A percentile compares a stretch with the other conserved stretches of the same genome.
These are phyloP conservation scores for Botryosphaeria agaves DNA, from an alignment of 2,329 filamentous ascomycete genomes.

Conservation along the genomic window DNA sequence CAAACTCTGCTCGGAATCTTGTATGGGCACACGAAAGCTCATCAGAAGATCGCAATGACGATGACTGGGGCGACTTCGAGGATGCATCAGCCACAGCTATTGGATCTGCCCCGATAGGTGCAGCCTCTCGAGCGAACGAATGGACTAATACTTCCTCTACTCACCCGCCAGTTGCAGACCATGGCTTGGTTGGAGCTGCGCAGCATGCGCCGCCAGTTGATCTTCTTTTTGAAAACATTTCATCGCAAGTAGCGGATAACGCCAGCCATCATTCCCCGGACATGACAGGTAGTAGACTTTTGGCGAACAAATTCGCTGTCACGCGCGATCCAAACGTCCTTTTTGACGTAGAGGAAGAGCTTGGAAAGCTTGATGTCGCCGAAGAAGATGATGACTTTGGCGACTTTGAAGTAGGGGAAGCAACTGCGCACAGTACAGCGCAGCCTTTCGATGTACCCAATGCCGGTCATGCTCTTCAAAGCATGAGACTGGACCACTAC, in stretches of 20 bases:
- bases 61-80: slow-evolving; percentile 38
- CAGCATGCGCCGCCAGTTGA: slow-evolving; percentile 17
- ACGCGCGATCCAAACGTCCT: slow-evolving; percentile 13
- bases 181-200: slow-evolving; percentile 6
- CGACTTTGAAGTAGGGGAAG: slow-evolving; percentile 11
- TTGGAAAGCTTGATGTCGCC: too few relatives aligned
- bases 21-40: too few relatives aligned
- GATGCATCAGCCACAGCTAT: slow-evolving; percentile 14
- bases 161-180: too few relatives aligned
- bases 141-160: too few relatives aligned
- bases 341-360: slow-evolving; percentile 13
- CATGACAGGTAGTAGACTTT: too few relatives aligned
- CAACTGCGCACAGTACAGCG: background rate
- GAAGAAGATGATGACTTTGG: slow-evolving; percentile 18
- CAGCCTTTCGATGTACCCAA: too few relatives aligned
- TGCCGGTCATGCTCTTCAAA: background rate
- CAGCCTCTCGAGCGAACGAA: slow-evolving; percentile 4
- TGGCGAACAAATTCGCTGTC: too few relatives aligned
- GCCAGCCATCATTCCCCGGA: too few relatives aligned
- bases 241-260: slow-evolving; percentile 13
- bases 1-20: too few relatives aligned
- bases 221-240: slow-evolving; percentile 14
- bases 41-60: slow-evolving; percentile 25
- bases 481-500: background rate
- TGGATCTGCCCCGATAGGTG: too few relatives aligned